These are phyloP conservation scores for Coniochaeta sp. DNA, from an alignment of 2,329 filamentous ascomycete species.

Conservation along the genomic window DNA sequence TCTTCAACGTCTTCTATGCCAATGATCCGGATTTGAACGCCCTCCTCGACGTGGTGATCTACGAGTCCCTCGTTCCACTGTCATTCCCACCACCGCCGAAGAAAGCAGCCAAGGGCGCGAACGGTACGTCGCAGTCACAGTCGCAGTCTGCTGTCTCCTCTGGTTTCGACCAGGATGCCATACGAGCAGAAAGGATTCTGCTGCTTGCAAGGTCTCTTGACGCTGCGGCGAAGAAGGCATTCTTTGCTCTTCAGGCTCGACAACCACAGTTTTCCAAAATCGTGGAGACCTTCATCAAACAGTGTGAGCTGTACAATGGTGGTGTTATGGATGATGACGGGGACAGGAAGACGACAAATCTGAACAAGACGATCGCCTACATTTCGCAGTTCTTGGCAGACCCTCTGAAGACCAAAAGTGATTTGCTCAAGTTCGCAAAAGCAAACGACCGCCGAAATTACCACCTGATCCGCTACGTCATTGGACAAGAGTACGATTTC, in stretches of 20 bases:
- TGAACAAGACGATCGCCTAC: conserved; percentile 67
- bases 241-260: conserved; percentile 76
- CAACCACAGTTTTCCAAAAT: conserved; percentile 69
- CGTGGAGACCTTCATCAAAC: conserved; percentile 67
- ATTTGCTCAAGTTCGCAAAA: conserved; percentile 87
- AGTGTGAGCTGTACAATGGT: conserved; percentile 87
- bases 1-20: conserved; percentile 83
- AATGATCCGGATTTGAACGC: conserved; percentile 84
- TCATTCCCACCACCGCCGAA: conserved; percentile 66
- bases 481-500: conserved; percentile 82
- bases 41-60: conserved; percentile 75
- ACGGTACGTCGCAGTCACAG: conserved; percentile 48
- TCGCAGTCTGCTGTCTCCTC: conserved; percentile 37
- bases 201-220: conserved; percentile 75
- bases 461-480: conserved; percentile 79
- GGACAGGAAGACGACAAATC: conserved; percentile 59
- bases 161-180: conserved; percentile 60
- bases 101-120: conserved; percentile 55
- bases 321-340: conserved; percentile 71
- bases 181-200: conserved; percentile 78
- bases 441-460: conserved; percentile 85
- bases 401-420: conserved; percentile 58
- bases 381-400: conserved; percentile 74
- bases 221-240: conserved; percentile 71
- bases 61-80: conserved; percentile 84